phyloP scores from a whole-genome alignment of 2,329 filamentous ascomycete genomes.

The Claviceps humidiphila region DNA sequence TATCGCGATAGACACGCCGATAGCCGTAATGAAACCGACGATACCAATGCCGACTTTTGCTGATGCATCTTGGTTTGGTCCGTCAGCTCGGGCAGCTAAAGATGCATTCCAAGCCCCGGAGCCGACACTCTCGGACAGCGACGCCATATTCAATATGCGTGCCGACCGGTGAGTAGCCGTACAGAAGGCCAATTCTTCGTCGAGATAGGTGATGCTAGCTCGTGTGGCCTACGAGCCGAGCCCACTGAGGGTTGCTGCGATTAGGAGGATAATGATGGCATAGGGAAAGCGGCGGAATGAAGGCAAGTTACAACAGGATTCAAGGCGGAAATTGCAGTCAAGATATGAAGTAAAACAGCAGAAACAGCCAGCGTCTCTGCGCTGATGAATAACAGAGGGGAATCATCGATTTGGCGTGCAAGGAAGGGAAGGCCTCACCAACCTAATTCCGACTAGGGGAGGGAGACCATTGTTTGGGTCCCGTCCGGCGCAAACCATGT shows the following conservation, averaged over 20 bases:
- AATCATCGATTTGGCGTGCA: background rate
- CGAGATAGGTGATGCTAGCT: background rate
- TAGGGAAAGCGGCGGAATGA: background rate
- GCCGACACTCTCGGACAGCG: background rate
- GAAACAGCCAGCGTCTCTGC: background rate
- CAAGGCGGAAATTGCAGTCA: background rate
- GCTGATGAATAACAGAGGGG: background rate
- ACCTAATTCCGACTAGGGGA: too few relatives aligned
- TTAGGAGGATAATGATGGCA: background rate
- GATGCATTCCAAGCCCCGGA: background rate
- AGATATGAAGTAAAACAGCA: background rate
- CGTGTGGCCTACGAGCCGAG: background rate
- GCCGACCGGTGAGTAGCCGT: background rate
- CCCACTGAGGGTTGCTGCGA: background rate
- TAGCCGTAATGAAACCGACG: constrained; percentile 45
- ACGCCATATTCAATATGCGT: constrained; percentile 1
- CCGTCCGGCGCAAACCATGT: too few relatives aligned
- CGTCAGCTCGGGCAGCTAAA: constrained; percentile 1
- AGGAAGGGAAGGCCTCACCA: background rate
- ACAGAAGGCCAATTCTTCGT: background rate
- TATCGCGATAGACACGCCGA: constrained; percentile 47
- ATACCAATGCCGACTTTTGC: constrained; percentile 30
- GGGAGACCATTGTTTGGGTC: too few relatives aligned
- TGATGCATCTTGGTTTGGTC: constrained; percentile 17
- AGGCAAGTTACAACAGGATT: background rate